Base-by-base conservation (phyloP, 768 basidiomycete genomes). In the Mycena epipterygia region DNA sequence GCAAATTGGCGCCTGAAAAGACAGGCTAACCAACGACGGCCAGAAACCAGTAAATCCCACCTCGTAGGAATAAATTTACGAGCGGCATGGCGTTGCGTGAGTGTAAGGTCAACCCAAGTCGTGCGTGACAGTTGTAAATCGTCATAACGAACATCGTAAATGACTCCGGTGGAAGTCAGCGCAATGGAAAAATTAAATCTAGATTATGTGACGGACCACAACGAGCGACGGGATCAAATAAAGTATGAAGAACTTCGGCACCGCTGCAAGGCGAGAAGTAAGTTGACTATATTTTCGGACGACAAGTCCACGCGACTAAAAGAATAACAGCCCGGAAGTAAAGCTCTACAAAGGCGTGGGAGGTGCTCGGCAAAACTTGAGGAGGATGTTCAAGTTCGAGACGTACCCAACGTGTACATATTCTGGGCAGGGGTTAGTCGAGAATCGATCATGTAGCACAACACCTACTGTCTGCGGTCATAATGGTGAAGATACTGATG, bases 31-130 rank as follows among this genome's bases (percentile, higher is more conserved):
- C 61, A 11, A 63, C 53, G 19, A 69, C 46, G 27, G 61, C 68
- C 21, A 69, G 35, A 46, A 69, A 64, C 68, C 68, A 69, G 29
- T 39, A 69, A 30, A 69, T 57, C 19, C 68, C 68, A 30, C 64
- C 68, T 1, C 68, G 68, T 3, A 69, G 61, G 44, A 69, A 69
- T 19, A 69, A 17, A 17, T 48, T 37, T 12, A 68, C 60, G 3
- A 69, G 14, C 1, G 59, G 59, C 67, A 68, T 68, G 39, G 21
- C 21, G 23, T 52, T 52, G 12, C 67, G 67, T 2, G 52, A 35
- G 6, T 4, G 5, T 13, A 56, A 57, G 8, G 21, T 17, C 32
- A 16, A 19, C 5, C 30, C 44, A 17, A 63, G 60, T 6, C 55
- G 61, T 12, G 29, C 32, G n/a, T 46, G 48, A 60, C 67, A 63